Evolutionary conservation across 352 stramenopile genomes (phyloP).

Genomic region (Phytophthora ohioensis): DNA sequence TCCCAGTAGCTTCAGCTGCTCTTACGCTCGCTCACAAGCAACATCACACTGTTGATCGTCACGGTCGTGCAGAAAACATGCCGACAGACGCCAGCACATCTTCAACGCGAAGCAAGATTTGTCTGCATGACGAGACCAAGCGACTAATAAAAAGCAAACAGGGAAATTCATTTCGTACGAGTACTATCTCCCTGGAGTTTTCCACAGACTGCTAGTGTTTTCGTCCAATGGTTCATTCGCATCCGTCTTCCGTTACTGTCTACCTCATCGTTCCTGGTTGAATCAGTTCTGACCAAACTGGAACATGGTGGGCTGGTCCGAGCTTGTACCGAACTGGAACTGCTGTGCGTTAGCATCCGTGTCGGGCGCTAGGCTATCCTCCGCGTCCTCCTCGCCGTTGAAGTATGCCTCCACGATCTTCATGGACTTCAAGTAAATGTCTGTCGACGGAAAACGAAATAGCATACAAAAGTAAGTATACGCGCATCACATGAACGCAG

Average conservation of each 20-base stretch:
- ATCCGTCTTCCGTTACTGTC: conserved; percentile 32
- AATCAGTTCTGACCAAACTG: conserved; percentile 84
- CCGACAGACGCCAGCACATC: conserved; percentile 2
- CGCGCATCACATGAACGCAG: conserved; percentile 30
- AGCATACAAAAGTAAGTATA: conserved; percentile 30
- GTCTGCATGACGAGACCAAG: neutral
- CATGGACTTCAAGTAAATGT: conserved; percentile 94
- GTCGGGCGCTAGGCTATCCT: conserved; percentile 81
- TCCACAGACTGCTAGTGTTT: conserved; percentile 36
- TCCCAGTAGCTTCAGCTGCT: too few relatives aligned
- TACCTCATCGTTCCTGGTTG: conserved; percentile 28
- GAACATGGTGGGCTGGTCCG: conserved; percentile 81
- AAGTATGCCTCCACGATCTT: conserved; percentile 99
- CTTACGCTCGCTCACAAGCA: too few relatives aligned
- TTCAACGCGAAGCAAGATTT: conserved; percentile 1
- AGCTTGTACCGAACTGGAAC: conserved; percentile 79
- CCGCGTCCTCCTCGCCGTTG: conserved; percentile 97
- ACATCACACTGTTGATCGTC: neutral
- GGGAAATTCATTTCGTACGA: conserved; percentile 47
- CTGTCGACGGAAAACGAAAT: conserved; percentile 31
- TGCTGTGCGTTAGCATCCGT: conserved; percentile 78
- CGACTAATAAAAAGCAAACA: conserved; percentile 41
- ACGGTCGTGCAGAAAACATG: conserved; percentile 7
- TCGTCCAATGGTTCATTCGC: conserved; percentile 26
- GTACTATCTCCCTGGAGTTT: conserved; percentile 34